Conservation (phyloP, 306 rosid species). For the Casuarina glauca region DNA sequence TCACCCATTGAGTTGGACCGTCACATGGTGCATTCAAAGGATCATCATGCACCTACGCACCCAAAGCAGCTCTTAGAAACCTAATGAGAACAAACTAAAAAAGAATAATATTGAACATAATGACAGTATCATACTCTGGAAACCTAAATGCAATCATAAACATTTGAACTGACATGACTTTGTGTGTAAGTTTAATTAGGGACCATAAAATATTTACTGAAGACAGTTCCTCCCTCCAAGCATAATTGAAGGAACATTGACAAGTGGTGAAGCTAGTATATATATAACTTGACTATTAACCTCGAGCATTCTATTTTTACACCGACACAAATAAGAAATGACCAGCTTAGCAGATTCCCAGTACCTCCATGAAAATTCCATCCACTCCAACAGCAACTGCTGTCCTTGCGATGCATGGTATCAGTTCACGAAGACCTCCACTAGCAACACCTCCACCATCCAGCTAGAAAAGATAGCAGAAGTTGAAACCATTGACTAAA, state of each 20-base stretch:
- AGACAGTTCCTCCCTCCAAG: not conserved
- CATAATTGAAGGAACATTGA: not conserved
- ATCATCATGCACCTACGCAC: slow-evolving; percentile 85
- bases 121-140: not conserved
- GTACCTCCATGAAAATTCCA: slow-evolving; percentile 98
- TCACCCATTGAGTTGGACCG: slow-evolving; percentile 99
- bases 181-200: not conserved
- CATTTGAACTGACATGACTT: too few species aligned
- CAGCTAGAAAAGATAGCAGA: slow-evolving; percentile 55
- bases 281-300: not conserved
- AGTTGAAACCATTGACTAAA: slow-evolving; percentile 18
- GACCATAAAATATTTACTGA: not conserved
- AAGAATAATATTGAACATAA: not conserved
- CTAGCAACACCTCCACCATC: slow-evolving; percentile 98
- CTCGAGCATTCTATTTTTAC: not conserved
- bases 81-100: slow-evolving; percentile 19
- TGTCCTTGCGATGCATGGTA: slow-evolving; percentile 95
- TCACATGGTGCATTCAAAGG: slow-evolving; percentile 93
- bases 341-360: slow-evolving; percentile 12
- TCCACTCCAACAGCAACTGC: slow-evolving; percentile 97
- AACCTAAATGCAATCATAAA: not conserved
- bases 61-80: slow-evolving; percentile 28
- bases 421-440: slow-evolving; percentile 95
- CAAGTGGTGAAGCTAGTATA: not conserved
- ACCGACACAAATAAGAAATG: not conserved